These are phyloP conservation scores for Nakaseomyces bracarensis DNA, from an alignment of 1,139 yeast genomes.

Conservation along the genomic window DNA sequence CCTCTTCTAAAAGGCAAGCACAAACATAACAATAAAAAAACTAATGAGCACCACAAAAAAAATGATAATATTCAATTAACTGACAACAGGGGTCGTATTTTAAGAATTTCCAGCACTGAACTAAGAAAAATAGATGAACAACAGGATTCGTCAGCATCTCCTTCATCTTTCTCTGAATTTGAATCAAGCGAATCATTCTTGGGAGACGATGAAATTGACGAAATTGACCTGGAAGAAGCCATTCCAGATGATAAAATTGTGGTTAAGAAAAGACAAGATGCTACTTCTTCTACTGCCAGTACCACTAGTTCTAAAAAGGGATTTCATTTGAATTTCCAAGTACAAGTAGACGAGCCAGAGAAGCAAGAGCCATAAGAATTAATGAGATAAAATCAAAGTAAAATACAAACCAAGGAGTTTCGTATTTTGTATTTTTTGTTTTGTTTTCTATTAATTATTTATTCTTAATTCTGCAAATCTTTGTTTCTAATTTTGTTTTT, in stretches of 20 bases:
- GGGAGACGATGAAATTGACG: conserved; percentile 8
- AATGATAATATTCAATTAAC: conserved; percentile 5
- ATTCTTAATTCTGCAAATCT: too few species aligned
- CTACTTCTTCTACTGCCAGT: conserved; percentile 8
- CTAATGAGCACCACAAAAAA: conserved; percentile 5
- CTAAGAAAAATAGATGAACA: conserved; percentile 24
- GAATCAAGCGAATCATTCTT: background rate
- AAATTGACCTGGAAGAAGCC: conserved; percentile 2
- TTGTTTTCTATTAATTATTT: too few species aligned
- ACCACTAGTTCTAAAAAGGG: conserved; percentile 15
- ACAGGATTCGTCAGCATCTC: conserved; percentile 16
- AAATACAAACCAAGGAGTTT: background rate
- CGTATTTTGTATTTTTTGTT: background rate
- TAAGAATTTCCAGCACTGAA: conserved; percentile 22
- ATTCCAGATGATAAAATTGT: conserved; percentile 1
- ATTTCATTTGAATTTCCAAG: conserved; percentile 15
- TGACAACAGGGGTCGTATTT: conserved; percentile 13
- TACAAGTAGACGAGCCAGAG: conserved; percentile 10
- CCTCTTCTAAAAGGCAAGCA: conserved; percentile 7
- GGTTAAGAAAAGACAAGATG: conserved; percentile 10
- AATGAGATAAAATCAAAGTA: background rate
- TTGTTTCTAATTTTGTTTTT: too few species aligned
- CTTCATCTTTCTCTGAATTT: conserved; percentile 8
- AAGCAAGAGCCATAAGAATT: conserved; percentile 64
- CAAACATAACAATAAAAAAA: conserved; percentile 8